Conservation (phyloP, 2,329 filamentous ascomycete genomes). For the Graphilbum ipis-grandicollis region DNA sequence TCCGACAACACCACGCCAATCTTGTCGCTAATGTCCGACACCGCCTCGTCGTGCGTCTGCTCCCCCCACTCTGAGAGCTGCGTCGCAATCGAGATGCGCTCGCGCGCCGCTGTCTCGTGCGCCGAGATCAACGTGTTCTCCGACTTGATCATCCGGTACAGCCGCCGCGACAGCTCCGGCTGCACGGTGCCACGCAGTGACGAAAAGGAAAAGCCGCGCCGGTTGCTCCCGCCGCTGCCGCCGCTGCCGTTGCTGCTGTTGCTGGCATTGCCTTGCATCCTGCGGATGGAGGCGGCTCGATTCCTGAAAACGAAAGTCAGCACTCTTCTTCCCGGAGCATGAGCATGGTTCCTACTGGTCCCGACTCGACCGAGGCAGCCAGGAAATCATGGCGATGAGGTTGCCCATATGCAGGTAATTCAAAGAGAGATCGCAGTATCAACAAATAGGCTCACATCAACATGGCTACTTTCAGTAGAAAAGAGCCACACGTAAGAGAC, state of each 20-base stretch:
- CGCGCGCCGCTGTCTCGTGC: constrained; percentile 70
- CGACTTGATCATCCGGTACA: constrained; percentile 87
- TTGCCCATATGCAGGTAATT: not conserved
- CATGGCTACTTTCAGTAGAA: too few relatives aligned
- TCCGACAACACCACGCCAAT: constrained; percentile 82
- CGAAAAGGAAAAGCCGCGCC: constrained; percentile 59
- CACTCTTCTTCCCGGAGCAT: not conserved
- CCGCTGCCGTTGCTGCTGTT: constrained; percentile 26
- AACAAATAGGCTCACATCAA: too few relatives aligned
- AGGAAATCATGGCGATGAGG: constrained; percentile 3
- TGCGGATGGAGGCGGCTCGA: constrained; percentile 57
- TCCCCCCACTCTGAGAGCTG: constrained; percentile 97
- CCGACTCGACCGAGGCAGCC: constrained; percentile 7
- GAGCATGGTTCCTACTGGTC: constrained; percentile 5
- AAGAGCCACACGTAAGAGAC: too few relatives aligned
- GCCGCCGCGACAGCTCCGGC: constrained; percentile 73
- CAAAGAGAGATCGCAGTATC: too few relatives aligned
- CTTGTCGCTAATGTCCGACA: constrained; percentile 90
- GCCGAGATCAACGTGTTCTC: constrained; percentile 77
- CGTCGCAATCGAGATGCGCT: constrained; percentile 68
- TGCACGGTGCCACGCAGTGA: constrained; percentile 74
- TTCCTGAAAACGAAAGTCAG: constrained; percentile 34
- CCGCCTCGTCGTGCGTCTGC: constrained; percentile 67
- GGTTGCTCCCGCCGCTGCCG: constrained; percentile 17
- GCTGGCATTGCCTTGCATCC: constrained; percentile 22